These are phyloP conservation scores for Erodium maritimum DNA, from an alignment of 345 rosid species.

Conservation along the genomic window DNA sequence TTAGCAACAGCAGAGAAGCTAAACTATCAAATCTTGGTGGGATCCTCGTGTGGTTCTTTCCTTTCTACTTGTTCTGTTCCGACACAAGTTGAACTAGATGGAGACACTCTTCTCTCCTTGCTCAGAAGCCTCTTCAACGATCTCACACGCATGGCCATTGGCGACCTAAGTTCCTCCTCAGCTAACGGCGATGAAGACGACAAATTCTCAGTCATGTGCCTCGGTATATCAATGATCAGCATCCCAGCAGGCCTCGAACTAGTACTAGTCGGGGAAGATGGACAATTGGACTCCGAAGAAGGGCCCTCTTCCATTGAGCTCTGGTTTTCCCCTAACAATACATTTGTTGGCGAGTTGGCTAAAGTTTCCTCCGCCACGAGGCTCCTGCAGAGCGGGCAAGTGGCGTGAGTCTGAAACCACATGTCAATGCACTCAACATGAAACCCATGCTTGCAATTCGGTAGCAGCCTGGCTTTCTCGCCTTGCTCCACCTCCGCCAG, in stretches of 20 bases:
- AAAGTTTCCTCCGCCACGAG: conserved; percentile 13
- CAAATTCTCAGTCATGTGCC: conserved; percentile 19
- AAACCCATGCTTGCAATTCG: conserved; percentile 74
- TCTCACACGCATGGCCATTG: conserved; percentile 53
- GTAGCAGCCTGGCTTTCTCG: conserved; percentile 63
- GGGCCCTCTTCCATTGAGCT: conserved; percentile 26
- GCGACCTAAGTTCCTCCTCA: conserved; percentile 55
- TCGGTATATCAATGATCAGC: conserved; percentile 44
- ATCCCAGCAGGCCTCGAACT: conserved; percentile 14
- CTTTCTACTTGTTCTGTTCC: too few relatives aligned
- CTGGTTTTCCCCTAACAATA: conserved; percentile 81
- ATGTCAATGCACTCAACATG: conserved; percentile 90
- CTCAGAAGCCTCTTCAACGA: conserved; percentile 74
- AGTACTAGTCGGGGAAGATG: conserved; percentile 16
- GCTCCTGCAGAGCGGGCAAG: conserved; percentile 85
- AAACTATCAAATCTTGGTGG: too few relatives aligned
- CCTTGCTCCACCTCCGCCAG: conserved; percentile 64
- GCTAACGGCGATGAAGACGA: conserved; percentile 1
- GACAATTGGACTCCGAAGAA: conserved; percentile 9
- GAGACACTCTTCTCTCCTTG: conserved; percentile 52
- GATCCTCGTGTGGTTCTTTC: too few relatives aligned
- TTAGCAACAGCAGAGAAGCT: too few relatives aligned
- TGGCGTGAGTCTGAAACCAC: conserved; percentile 90
- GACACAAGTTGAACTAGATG: conserved; percentile 28
- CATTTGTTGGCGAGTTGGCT: conserved; percentile 63